phyloP scores from a whole-genome alignment of 2,329 filamentous ascomycete species.

The Ophiostoma perfectum region DNA sequence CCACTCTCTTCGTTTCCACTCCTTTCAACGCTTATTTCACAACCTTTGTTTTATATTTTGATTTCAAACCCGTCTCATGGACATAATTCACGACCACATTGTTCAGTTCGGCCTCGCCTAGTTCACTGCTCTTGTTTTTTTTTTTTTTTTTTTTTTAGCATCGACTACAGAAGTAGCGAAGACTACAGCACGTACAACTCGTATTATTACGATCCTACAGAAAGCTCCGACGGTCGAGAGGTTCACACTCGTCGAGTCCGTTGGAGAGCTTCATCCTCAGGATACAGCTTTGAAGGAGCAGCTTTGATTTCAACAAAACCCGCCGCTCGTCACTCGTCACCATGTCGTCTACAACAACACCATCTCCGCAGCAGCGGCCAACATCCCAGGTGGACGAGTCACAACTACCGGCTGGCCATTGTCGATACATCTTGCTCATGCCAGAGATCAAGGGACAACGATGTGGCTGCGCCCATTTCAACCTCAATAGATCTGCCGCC shows the following conservation, averaged over 20 bases:
- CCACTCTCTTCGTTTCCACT: background rate
- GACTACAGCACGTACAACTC: background rate
- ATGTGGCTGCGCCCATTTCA: constrained; percentile 55
- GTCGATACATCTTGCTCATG: constrained; percentile 53
- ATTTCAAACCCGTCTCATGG: constrained; percentile 25
- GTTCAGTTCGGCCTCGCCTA: constrained; percentile 10
- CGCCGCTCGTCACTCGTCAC: background rate
- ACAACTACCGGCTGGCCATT: constrained; percentile 52
- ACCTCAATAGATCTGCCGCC: constrained; percentile 48
- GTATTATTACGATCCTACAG: too few relatives aligned
- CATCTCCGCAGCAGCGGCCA: constrained; percentile 32
- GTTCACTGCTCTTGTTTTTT: background rate
- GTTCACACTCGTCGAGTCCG: background rate
- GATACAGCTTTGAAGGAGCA: background rate
- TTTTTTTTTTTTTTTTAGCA: constrained; percentile 15
- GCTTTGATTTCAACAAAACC: background rate
- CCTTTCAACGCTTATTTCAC: background rate
- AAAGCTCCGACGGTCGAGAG: constrained; percentile 6
- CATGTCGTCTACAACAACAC: constrained; percentile 29
- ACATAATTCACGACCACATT: constrained; percentile 22
- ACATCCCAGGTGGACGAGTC: constrained; percentile 38
- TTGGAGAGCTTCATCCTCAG: background rate
- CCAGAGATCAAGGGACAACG: constrained; percentile 54
- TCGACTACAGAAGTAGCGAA: background rate
- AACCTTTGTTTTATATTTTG: background rate